Conservation (phyloP, 345 rosid species). For the Tarenaya hassleriana region DNA sequence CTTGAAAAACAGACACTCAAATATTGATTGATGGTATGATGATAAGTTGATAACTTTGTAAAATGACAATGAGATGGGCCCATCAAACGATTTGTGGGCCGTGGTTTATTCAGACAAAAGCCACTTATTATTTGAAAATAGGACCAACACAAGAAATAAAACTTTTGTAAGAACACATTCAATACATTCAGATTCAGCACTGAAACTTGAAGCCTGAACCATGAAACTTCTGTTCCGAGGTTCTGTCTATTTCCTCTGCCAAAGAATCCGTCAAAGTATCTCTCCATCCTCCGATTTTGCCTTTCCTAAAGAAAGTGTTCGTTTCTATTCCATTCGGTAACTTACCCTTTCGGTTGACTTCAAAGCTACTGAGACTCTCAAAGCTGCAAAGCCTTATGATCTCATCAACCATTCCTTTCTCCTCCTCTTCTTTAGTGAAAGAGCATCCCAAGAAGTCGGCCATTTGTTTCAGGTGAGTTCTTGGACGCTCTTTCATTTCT, state of each 20-base stretch:
- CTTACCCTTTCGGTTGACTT: constrained; percentile 19
- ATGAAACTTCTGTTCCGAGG: constrained; percentile 11
- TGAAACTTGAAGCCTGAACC: constrained; percentile 13
- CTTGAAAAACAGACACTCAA: too few relatives aligned
- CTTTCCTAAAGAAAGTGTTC: constrained; percentile 19
- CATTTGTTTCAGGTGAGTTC: constrained; percentile 11
- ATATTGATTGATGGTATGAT: too few relatives aligned
- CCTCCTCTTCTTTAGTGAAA: constrained; percentile 15
- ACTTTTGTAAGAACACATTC: too few relatives aligned
- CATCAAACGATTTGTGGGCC: too few relatives aligned
- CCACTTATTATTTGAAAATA: too few relatives aligned
- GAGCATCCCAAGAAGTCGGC: constrained; percentile 19
- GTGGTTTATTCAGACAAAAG: too few relatives aligned
- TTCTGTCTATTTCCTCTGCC: constrained; percentile 2
- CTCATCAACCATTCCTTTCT: constrained; percentile 7
- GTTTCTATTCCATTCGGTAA: not conserved
- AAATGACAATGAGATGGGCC: too few relatives aligned
- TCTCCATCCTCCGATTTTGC: constrained; percentile 24
- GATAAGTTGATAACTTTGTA: too few relatives aligned
- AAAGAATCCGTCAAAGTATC: constrained; percentile 19
- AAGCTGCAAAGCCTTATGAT: constrained; percentile 21
- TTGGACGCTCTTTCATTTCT: constrained; percentile 16
- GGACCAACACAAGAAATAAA: too few relatives aligned
- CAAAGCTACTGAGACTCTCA: constrained; percentile 20
- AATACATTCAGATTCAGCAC: not conserved